phyloP scores from a whole-genome alignment of 2,329 filamentous ascomycete species.

The Sporothrix protearum region DNA sequence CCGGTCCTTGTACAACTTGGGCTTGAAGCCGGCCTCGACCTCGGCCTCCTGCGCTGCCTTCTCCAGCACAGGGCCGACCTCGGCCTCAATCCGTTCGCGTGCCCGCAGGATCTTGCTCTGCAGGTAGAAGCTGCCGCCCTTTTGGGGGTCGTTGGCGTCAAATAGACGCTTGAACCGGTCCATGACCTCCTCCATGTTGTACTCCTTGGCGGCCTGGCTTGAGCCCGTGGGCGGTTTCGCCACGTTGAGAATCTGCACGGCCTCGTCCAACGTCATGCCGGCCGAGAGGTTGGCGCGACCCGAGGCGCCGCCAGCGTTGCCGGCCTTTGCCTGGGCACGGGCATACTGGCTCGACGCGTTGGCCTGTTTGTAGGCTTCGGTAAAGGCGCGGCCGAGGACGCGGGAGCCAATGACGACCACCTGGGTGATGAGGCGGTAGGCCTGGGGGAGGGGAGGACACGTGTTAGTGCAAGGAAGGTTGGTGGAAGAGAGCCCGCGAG shows the following conservation, averaged over 20 bases:
- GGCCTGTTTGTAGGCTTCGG: slow-evolving; percentile 94
- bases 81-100: slow-evolving; percentile 85
- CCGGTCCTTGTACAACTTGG: slow-evolving; percentile 88
- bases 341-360: slow-evolving; percentile 80
- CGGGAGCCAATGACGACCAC: slow-evolving; percentile 87
- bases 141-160: slow-evolving; percentile 89
- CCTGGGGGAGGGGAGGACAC: slow-evolving; percentile 62
- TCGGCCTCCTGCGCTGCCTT: slow-evolving; percentile 73
- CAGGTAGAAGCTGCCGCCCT: slow-evolving; percentile 95
- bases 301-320: slow-evolving; percentile 39
- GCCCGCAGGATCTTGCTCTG: slow-evolving; percentile 95
- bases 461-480: neutral
- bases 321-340: slow-evolving; percentile 63
- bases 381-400: slow-evolving; percentile 87
- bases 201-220: slow-evolving; percentile 12
- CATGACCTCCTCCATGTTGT: slow-evolving; percentile 72
- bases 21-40: slow-evolving; percentile 81
- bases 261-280: slow-evolving; percentile 90
- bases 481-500: neutral
- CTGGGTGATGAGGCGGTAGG: slow-evolving; percentile 90
- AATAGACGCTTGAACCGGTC: slow-evolving; percentile 92
- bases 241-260: slow-evolving; percentile 95
- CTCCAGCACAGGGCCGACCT: slow-evolving; percentile 69
- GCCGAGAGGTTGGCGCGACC: slow-evolving; percentile 49
- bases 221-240: slow-evolving; percentile 56